A percentile compares a stretch with the other conserved stretches of the same genome.
phyloP scores from a whole-genome alignment of 2,329 filamentous ascomycete genomes.

The Cordyceps cicadae region DNA sequence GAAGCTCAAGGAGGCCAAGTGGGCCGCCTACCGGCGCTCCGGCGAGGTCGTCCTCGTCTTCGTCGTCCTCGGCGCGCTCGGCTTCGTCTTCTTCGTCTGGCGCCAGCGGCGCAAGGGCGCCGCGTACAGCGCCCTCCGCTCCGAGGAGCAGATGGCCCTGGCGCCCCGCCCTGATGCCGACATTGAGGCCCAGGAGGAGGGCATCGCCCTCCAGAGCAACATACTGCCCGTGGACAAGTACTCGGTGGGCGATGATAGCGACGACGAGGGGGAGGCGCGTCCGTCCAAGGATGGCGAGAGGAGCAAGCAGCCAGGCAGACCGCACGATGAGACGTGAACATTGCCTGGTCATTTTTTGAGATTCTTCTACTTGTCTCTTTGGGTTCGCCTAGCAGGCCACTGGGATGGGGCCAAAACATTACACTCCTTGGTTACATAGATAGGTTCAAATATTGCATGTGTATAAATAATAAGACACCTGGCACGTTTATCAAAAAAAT shows the following conservation, averaged over 20 bases:
- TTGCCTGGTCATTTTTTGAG: neutral
- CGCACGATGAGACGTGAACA: neutral
- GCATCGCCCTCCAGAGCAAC: constrained; percentile 15
- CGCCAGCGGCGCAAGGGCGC: constrained; percentile 47
- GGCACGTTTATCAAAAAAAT: neutral
- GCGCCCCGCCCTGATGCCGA: constrained; percentile 23
- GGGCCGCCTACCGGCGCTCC: constrained; percentile 80
- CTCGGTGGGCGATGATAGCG: constrained; percentile 48
- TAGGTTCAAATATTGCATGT: neutral
- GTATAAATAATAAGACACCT: neutral
- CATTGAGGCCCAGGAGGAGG: constrained; percentile 16
- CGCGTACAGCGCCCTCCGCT: constrained; percentile 45
- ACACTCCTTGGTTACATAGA: neutral
- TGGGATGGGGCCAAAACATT: neutral
- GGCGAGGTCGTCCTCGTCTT: constrained; percentile 80
- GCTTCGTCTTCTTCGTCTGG: constrained; percentile 70
- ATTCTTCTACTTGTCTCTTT: neutral
- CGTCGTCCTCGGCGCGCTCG: constrained; percentile 61
- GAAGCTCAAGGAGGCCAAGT: constrained; percentile 72
- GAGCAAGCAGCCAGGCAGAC: neutral
- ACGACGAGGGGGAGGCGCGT: constrained; percentile 35
- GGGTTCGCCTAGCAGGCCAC: neutral
- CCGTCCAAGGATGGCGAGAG: constrained; percentile 14
- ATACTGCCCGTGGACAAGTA: constrained; percentile 40
- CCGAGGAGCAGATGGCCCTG: constrained; percentile 24